phyloP scores from a whole-genome alignment of 2,329 filamentous ascomycete genomes.

The Neonectria neomacrospora region DNA sequence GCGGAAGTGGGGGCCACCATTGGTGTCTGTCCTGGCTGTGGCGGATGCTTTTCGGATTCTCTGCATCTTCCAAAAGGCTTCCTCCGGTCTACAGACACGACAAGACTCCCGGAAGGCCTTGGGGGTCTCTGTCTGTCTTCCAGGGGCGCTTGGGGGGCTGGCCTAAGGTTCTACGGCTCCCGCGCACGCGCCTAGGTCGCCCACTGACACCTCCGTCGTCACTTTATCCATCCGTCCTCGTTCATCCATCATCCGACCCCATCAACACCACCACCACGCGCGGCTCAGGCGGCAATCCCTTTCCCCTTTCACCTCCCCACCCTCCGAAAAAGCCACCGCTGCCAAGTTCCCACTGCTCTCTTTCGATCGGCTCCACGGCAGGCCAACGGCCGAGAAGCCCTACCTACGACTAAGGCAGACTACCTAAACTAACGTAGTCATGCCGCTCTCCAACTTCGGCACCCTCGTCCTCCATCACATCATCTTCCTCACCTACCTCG shows the following conservation, averaged over 20 bases:
- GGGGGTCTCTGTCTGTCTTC: background rate
- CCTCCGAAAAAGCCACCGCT: background rate
- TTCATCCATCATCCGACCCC: background rate
- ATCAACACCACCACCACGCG: background rate
- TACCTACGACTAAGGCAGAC: background rate
- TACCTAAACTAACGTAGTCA: conserved; percentile 38
- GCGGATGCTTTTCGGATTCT: background rate
- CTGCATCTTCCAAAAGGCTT: background rate
- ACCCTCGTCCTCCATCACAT: conserved; percentile 63
- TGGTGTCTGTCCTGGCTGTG: background rate
- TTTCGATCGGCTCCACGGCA: conserved; percentile 12
- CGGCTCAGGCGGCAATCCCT: background rate
- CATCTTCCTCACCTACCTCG: conserved; percentile 64
- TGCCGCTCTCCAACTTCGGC: conserved; percentile 64
- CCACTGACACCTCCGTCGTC: background rate
- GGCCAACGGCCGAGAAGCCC: conserved; percentile 6
- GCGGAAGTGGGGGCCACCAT: conserved; percentile 1
- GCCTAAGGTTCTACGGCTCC: background rate
- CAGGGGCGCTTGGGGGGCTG: background rate
- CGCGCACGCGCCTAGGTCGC: background rate
- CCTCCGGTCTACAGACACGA: too few species aligned
- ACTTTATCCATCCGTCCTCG: background rate
- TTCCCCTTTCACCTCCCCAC: background rate
- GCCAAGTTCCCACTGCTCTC: background rate
- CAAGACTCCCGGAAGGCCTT: background rate